Conservation (phyloP, 768 basidiomycete genomes). For the Phanerochaete sordida region DNA sequence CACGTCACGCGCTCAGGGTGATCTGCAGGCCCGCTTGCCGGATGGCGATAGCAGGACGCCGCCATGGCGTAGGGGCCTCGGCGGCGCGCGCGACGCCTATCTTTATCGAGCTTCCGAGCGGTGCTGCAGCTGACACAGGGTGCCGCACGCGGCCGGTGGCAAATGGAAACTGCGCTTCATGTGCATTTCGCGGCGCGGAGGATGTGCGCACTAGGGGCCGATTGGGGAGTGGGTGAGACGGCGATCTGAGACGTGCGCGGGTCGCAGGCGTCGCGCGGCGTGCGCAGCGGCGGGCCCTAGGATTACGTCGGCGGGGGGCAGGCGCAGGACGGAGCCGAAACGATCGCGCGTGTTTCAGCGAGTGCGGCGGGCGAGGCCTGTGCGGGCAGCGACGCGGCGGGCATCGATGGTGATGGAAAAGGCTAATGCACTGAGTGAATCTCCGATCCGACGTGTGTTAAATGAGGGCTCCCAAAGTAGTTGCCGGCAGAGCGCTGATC, state of each 20-base stretch:
- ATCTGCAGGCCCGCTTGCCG: slow-evolving; percentile 2
- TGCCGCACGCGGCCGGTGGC: background rate
- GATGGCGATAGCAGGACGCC: background rate
- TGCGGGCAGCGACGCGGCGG: background rate
- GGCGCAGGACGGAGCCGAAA: background rate
- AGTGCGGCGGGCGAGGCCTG: background rate
- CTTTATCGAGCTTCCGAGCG: background rate
- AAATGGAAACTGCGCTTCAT: background rate
- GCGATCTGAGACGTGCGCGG: background rate
- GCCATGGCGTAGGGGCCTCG: too few species aligned
- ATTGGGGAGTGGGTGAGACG: background rate
- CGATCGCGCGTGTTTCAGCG: background rate
- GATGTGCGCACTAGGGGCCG: background rate
- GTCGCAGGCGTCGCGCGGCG: background rate
- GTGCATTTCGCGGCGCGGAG: background rate
- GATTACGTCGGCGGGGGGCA: background rate
- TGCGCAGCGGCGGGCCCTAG: background rate
- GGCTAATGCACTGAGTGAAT: slow-evolving; percentile 7
- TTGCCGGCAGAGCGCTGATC: slow-evolving; percentile 17
- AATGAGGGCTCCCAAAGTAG: slow-evolving; percentile 7
- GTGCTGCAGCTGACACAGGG: background rate
- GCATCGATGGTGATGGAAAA: slow-evolving; percentile 8
- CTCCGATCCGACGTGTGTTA: slow-evolving; percentile 8
- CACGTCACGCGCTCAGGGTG: slow-evolving; percentile 4
- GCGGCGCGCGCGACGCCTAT: background rate